These are phyloP conservation scores for Blastobotrys capitulatus DNA, from an alignment of 1,139 yeast species.

Conservation along the genomic window DNA sequence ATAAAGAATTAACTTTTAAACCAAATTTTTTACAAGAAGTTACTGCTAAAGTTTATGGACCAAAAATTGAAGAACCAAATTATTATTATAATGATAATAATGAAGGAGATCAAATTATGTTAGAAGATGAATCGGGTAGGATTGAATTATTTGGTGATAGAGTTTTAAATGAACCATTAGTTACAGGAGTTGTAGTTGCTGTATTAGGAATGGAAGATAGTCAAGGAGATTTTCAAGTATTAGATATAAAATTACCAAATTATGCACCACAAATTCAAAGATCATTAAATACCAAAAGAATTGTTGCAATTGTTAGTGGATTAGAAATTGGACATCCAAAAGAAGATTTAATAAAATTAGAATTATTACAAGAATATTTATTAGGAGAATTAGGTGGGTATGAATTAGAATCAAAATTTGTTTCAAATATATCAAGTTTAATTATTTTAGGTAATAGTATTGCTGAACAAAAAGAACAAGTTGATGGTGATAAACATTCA, in stretches of 20 bases:
- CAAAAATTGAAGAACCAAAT: slow-evolving; percentile 34
- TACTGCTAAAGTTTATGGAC: slow-evolving; percentile 43
- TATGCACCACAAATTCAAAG: slow-evolving; percentile 50
- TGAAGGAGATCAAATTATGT: slow-evolving; percentile 55
- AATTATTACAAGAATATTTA: slow-evolving; percentile 64
- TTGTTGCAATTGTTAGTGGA: slow-evolving; percentile 72
- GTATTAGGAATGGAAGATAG: slow-evolving; percentile 79
- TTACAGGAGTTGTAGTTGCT: slow-evolving; percentile 85
- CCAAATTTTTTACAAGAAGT: slow-evolving; percentile 83
- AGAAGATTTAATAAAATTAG: slow-evolving; percentile 39
- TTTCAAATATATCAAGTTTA: slow-evolving; percentile 44
- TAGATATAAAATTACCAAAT: slow-evolving; percentile 71
- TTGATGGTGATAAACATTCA: slow-evolving; percentile 15
- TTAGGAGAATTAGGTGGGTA: slow-evolving; percentile 58
- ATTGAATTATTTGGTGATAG: slow-evolving; percentile 66
- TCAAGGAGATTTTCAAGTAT: slow-evolving; percentile 79
- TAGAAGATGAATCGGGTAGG: slow-evolving; percentile 94
- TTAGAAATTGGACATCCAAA: slow-evolving; percentile 47
- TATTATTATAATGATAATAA: slow-evolving; percentile 45
- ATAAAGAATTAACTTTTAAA: slow-evolving; percentile 76
- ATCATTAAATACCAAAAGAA: slow-evolving; percentile 12
- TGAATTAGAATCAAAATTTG: slow-evolving; percentile 21
- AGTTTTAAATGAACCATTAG: slow-evolving; percentile 45
- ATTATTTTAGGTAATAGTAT: slow-evolving; percentile 76
- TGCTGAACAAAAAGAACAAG: slow-evolving; percentile 30